Evolutionary conservation across 495 filamentous ascomycete species (phyloP), one percentile per base, ranked within the genome.

Genomic region (Amorphotheca resinae): DNA sequence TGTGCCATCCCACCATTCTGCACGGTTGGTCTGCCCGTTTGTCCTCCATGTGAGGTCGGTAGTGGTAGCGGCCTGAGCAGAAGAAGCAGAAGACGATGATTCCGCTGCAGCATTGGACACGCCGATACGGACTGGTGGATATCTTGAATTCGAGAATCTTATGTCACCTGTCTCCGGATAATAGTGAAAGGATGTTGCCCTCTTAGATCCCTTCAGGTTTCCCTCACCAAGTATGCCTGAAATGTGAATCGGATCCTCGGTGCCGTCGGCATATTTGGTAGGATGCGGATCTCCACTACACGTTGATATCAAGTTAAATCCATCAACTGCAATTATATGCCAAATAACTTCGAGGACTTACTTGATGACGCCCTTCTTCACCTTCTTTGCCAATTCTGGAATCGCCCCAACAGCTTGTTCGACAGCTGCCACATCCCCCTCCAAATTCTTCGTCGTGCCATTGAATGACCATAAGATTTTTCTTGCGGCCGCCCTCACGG

Each of bases 121-220:
- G 33, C 16, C 33, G 33, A 35, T n/a, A 35, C 33, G 33, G 33
- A 17, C 33, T 2, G 33, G 11, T 3, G 2, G 12, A 21, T 45
- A 45, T 14, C 33, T 45, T 16, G 28, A 5, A 16, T 45, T 22
- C 8, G 42, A 45, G 20, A 45, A 38, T 22, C n/a, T 31, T 18
- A 45, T 33, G 1, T 38, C 33, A 6, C 42, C 33, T 38, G 33
- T 38, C 14, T 38, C 42, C 11, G 30, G n/a, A 32, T 45, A 45
- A 14, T 20, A 45, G 42, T 45, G 33, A 33, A 45, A 45, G 9
- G 42, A 45, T 18, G 42, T 45, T 22, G 33, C 33, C 9, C 42
- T 30, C 1, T 38, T 45, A 38, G 33, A 45, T 45, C 33, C 6
- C 16, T 45, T 38, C 12, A 45, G 33, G 17, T 38, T 45, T 21